phyloP scores from a whole-genome alignment of 768 basidiomycete species.

The Tephrocybe sp. region DNA sequence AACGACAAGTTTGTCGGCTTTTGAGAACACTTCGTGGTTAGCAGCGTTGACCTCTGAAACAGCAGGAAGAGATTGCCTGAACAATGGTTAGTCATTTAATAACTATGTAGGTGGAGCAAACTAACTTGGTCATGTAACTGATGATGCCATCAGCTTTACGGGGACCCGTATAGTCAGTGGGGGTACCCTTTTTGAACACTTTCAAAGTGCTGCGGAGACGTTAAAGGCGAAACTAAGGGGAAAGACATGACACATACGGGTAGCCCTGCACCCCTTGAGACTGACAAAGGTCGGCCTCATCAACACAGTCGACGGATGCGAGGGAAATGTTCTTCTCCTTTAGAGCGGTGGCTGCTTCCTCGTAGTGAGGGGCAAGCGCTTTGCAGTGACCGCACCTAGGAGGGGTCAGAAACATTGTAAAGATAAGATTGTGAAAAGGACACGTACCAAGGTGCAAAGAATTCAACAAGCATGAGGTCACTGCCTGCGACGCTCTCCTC shows the following conservation, averaged over 20 bases:
- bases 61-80: slow-evolving; percentile 89
- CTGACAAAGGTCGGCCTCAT: slow-evolving; percentile 89
- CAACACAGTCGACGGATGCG: slow-evolving; percentile 97
- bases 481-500: slow-evolving; percentile 63
- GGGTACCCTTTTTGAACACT: slow-evolving; percentile 84
- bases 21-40: slow-evolving; percentile 84
- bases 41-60: slow-evolving; percentile 77
- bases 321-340: slow-evolving; percentile 89
- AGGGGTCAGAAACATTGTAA: background rate
- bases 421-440: background rate
- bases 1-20: slow-evolving; percentile 87
- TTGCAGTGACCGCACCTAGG: slow-evolving; percentile 94
- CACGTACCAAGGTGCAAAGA: slow-evolving; percentile 83
- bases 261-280: slow-evolving; percentile 89
- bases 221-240: background rate
- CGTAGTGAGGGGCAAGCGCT: slow-evolving; percentile 90
- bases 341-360: slow-evolving; percentile 89
- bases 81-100: slow-evolving; percentile 9
- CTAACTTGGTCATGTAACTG: slow-evolving; percentile 95
- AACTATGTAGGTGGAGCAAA: slow-evolving; percentile 6
- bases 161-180: slow-evolving; percentile 82
- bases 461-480: slow-evolving; percentile 86
- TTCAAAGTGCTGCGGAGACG: slow-evolving; percentile 72
- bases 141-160: slow-evolving; percentile 95
- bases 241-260: slow-evolving; percentile 58